Evolutionary conservation across 805 yeast genomes (phyloP).

Genomic region (Phaffomyces opuntiae): DNA sequence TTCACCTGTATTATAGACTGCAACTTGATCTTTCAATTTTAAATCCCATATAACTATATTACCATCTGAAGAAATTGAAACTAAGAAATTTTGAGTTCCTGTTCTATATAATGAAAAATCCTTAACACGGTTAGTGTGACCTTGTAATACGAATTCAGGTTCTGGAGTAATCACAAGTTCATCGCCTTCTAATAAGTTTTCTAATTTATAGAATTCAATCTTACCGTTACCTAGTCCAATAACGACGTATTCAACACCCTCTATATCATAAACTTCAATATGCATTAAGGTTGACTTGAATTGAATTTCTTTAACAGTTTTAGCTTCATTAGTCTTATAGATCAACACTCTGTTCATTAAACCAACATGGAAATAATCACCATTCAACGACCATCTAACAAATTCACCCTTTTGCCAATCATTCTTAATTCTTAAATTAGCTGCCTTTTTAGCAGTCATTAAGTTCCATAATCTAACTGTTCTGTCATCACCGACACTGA

Average conservation of each 20-base stretch:
- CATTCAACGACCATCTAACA: slow-evolving; percentile 61
- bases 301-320: slow-evolving; percentile 45
- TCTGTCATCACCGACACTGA: slow-evolving; percentile 80
- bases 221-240: slow-evolving; percentile 69
- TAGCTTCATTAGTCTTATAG: slow-evolving; percentile 58
- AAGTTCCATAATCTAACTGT: slow-evolving; percentile 89
- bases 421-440: slow-evolving; percentile 62
- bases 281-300: slow-evolving; percentile 60
- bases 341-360: slow-evolving; percentile 56
- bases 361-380: slow-evolving; percentile 74
- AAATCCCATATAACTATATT: slow-evolving; percentile 88
- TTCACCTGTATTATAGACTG: slow-evolving; percentile 87
- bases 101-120: slow-evolving; percentile 49
- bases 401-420: slow-evolving; percentile 61
- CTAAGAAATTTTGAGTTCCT: slow-evolving; percentile 42
- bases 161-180: slow-evolving; percentile 20
- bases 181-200: slow-evolving; percentile 26
- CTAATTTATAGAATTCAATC: slow-evolving; percentile 48
- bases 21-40: slow-evolving; percentile 64
- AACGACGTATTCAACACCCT: slow-evolving; percentile 49
- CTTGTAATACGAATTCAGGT: slow-evolving; percentile 57
- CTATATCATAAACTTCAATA: slow-evolving; percentile 42
- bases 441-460: slow-evolving; percentile 95
- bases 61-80: slow-evolving; percentile 90
- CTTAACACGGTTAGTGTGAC: slow-evolving; percentile 84